A percentile compares a stretch with the other conserved stretches of the same genome.
Evolutionary conservation across 1,284 basidiomycete genomes (phyloP).

Genomic region (Earliella scabrosa): DNA sequence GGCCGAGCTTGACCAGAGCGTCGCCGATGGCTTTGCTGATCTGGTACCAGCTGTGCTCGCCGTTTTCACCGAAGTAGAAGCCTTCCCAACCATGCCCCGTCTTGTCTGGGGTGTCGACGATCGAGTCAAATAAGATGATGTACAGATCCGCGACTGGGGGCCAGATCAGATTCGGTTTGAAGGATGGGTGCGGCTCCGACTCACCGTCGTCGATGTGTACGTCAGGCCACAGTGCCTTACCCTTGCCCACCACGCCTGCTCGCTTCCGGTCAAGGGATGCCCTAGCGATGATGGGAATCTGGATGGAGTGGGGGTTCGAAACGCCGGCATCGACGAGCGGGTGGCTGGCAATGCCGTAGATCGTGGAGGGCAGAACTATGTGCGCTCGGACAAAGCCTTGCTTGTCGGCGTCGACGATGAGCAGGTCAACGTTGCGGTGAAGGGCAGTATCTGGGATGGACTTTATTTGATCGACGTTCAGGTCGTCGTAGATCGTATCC

Average conservation of each 20-base stretch:
- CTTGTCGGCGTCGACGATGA: constrained; percentile 37
- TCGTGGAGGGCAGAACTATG: constrained; percentile 43
- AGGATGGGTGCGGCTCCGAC: background rate
- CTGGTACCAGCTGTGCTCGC: constrained; percentile 41
- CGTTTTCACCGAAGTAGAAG: constrained; percentile 49
- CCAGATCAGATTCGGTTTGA: background rate
- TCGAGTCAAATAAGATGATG: constrained; percentile 15
- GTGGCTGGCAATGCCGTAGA: constrained; percentile 42
- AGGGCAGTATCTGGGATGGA: constrained; percentile 34
- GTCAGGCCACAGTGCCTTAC: constrained; percentile 34
- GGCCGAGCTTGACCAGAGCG: constrained; percentile 32
- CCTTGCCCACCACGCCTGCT: constrained; percentile 38
- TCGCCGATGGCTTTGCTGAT: constrained; percentile 40
- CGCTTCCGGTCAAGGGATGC: constrained; percentile 37
- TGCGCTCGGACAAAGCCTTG: constrained; percentile 43
- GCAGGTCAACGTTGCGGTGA: constrained; percentile 38
- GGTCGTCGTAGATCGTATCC: constrained; percentile 40
- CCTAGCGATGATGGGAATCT: constrained; percentile 40
- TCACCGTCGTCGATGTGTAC: constrained; percentile 39
- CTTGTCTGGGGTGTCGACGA: constrained; percentile 5
- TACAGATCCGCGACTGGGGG: constrained; percentile 23
- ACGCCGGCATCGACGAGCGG: constrained; percentile 40
- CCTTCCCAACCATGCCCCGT: constrained; percentile 43
- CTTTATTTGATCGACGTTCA: constrained; percentile 38
- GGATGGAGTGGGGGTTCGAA: constrained; percentile 40